Evolutionary conservation across 176 grass and related monocot species (phyloP).

Genomic region (Hordeum marinum): DNA sequence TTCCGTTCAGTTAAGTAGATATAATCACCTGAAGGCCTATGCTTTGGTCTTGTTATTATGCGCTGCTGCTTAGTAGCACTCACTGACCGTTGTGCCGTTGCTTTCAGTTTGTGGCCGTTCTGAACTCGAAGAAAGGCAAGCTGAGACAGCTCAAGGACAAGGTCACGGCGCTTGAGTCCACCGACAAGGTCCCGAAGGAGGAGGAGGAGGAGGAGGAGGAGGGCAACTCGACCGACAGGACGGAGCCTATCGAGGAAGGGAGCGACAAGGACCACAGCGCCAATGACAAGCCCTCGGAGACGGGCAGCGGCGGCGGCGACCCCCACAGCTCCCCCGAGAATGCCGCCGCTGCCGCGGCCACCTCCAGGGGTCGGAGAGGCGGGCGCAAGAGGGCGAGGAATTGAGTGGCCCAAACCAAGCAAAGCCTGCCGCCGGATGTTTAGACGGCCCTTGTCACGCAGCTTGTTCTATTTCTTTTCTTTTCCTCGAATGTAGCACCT

Average conservation of each 20-base stretch:
- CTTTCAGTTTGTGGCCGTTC: slow-evolving; percentile 71
- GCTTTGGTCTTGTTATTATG: background rate
- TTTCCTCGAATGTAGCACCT: background rate
- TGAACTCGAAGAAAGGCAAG: slow-evolving; percentile 93
- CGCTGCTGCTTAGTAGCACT: background rate
- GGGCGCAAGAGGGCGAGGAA: slow-evolving; percentile 36
- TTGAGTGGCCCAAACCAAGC: background rate
- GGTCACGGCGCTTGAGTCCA: slow-evolving; percentile 45
- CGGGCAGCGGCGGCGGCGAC: slow-evolving; percentile 25
- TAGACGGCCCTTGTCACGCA: too few relatives aligned
- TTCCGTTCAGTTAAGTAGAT: background rate
- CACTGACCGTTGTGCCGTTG: slow-evolving; percentile 8
- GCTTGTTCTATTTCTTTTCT: too few relatives aligned
- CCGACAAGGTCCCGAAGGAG: slow-evolving; percentile 42
- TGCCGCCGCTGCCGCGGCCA: slow-evolving; percentile 29
- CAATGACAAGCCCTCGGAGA: slow-evolving; percentile 42
- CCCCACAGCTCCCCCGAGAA: slow-evolving; percentile 41
- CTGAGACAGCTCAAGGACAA: slow-evolving; percentile 67
- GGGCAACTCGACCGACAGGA: slow-evolving; percentile 57
- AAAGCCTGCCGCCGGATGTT: background rate
- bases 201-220: slow-evolving; percentile 42
- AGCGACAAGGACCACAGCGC: slow-evolving; percentile 40
- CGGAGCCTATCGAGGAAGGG: slow-evolving; percentile 45
- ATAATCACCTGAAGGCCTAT: background rate
- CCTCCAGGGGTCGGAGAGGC: background rate